A percentile compares a stretch with the other conserved stretches of the same genome.
Conservation (phyloP, 441 rosid species). For the Sinapis alba region DNA sequence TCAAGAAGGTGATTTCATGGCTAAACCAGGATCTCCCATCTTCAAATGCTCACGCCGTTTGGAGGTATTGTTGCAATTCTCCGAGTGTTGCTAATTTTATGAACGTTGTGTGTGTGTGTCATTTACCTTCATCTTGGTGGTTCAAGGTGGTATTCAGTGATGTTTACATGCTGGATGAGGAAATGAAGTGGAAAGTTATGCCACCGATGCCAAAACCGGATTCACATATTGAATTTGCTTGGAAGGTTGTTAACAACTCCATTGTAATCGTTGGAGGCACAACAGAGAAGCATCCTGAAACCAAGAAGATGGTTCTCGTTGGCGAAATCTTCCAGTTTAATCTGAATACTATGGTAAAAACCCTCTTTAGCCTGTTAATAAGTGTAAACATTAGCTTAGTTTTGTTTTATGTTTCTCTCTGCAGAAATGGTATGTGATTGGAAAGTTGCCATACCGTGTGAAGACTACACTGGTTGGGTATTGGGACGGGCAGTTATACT, state of each 20-base stretch:
- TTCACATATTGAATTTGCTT: constrained; percentile 76
- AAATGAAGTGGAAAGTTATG: constrained; percentile 86
- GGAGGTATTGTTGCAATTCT: constrained; percentile 50
- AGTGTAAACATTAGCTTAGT: neutral
- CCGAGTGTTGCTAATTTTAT: neutral
- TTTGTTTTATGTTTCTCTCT: constrained; percentile 11
- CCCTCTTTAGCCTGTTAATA: neutral
- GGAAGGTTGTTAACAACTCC: constrained; percentile 54
- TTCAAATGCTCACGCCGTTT: constrained; percentile 87
- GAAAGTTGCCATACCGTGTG: constrained; percentile 89
- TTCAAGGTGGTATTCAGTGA: constrained; percentile 50
- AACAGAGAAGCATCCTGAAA: constrained; percentile 84
- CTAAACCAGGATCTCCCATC: constrained; percentile 92
- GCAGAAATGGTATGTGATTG: constrained; percentile 91
- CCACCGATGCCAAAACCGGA: constrained; percentile 92
- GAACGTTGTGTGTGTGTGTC: neutral
- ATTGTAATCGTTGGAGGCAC: constrained; percentile 91
- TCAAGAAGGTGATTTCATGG: constrained; percentile 98
- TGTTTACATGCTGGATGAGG: constrained; percentile 65
- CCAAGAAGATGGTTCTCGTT: neutral
- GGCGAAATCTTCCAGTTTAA: constrained; percentile 60
- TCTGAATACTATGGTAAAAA: constrained; percentile 64
- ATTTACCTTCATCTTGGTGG: neutral
- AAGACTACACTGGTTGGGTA: constrained; percentile 85
- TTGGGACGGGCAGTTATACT: constrained; percentile 84